A percentile compares a stretch with the other conserved stretches of the same genome.
Evolutionary conservation across 257 asterid species (phyloP).

Genomic region (Primulina huaijiensis): DNA sequence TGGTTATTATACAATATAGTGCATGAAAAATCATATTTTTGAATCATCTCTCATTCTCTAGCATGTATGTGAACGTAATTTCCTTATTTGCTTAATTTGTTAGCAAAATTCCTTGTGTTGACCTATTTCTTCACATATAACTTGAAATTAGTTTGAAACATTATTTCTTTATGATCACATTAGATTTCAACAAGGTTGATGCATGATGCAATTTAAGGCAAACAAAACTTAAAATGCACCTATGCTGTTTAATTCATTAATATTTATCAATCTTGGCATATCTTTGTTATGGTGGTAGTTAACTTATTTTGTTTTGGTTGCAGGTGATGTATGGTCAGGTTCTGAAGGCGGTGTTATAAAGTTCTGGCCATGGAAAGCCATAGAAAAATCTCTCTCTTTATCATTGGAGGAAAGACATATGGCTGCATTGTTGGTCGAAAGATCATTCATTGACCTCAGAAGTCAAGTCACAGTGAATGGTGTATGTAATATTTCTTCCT

Average conservation of each 20-base stretch:
- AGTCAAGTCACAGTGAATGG: conserved; percentile 91
- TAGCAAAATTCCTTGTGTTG: background rate
- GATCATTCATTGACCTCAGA: conserved; percentile 69
- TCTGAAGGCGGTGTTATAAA: conserved; percentile 72
- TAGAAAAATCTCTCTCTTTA: conserved; percentile 73
- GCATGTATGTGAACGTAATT: too few relatives aligned
- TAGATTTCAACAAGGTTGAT: too few relatives aligned
- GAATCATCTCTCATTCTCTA: background rate
- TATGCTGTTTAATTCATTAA: background rate
- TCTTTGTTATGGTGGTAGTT: conserved; percentile 1
- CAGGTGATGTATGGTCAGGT: conserved; percentile 97
- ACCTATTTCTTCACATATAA: background rate
- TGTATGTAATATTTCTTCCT: conserved; percentile 69
- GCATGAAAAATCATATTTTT: background rate
- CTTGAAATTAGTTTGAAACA: background rate
- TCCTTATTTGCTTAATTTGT: background rate
- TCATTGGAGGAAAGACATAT: conserved; percentile 77
- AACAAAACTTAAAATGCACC: too few relatives aligned
- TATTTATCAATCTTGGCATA: background rate
- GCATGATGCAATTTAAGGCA: too few relatives aligned
- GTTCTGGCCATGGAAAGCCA: conserved; percentile 89
- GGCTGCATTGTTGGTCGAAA: conserved; percentile 83
- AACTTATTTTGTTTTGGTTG: conserved; percentile 16
- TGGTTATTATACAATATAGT: background rate
- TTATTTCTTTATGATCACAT: background rate